Conservation (phyloP, 192 early-diverging fungal species). For the Mortierella hygrophila region DNA sequence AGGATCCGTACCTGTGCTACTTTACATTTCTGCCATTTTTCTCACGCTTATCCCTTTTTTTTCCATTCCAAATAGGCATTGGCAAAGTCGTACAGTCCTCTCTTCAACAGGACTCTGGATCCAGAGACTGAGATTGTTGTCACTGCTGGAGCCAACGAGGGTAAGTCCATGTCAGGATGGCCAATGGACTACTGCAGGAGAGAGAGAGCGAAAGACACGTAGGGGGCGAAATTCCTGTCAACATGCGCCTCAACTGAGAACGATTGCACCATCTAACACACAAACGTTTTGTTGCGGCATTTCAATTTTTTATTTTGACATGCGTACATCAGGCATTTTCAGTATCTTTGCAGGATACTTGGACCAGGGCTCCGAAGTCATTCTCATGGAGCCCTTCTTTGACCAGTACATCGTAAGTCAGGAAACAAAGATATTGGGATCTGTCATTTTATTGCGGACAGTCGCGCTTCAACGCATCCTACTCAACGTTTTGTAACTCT, state of each 20-base stretch:
- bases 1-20: not conserved
- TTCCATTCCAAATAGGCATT: slow-evolving; percentile 62
- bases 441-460: not conserved
- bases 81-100: slow-evolving; percentile 79
- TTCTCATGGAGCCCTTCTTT: slow-evolving; percentile 97
- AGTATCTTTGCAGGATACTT: slow-evolving; percentile 88
- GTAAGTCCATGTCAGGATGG: slow-evolving; percentile 39
- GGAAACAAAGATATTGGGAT: not conserved
- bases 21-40: not conserved
- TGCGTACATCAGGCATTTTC: slow-evolving; percentile 65
- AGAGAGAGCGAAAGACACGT: not conserved
- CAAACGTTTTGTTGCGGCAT: not conserved
- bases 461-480: not conserved
- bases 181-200: slow-evolving; percentile 10
- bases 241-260: slow-evolving; percentile 3
- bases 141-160: slow-evolving; percentile 92
- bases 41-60: slow-evolving; percentile 3
- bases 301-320: not conserved
- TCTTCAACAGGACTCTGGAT: slow-evolving; percentile 78
- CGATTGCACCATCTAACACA: not conserved
- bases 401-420: slow-evolving; percentile 87
- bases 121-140: slow-evolving; percentile 87
- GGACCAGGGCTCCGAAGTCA: slow-evolving; percentile 87
- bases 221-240: not conserved
- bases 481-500: not conserved